Base-by-base conservation (phyloP, 2,329 filamentous ascomycete genomes). In the Didymosphaeria variabile region DNA sequence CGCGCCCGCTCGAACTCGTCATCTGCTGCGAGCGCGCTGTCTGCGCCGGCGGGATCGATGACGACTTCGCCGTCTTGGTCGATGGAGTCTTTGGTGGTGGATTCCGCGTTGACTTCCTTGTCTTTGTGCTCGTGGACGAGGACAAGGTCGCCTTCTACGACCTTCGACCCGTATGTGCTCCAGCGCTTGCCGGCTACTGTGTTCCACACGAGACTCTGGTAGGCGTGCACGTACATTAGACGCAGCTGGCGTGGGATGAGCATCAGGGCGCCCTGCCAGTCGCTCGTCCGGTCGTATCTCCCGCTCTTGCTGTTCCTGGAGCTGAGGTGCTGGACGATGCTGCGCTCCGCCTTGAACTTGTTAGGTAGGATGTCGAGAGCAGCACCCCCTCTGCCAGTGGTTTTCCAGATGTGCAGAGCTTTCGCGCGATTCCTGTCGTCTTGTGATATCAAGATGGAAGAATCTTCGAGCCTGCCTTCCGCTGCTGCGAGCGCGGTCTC, bases 191-290 rank as follows among this genome's bases (percentile, higher is more conserved):
- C 93, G 1, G 88, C 92, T 13, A 88, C 91, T 67, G 88, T 87
- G 80, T 99, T 99, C 94, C 94, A 99, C 9, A 99, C 89, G 40
- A 93, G 87, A 6, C 92, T 97, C 78, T 99, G 95, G 79, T 97
- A 98, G 5, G 95, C 94, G 77, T 99, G 95, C 17, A 97, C 90
- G 75, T 98, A 99, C 91, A 99, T 97, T 60, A 93, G 87, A 46
- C 93, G 88, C 70, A 98, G 83, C 52, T 91, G 92, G 19, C 94
- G 87, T 26, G 91, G 91, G 64, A 99, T 94, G 57, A 86, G 85
- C 73, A 90, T 86, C 55, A 99, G 79, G 0, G 95, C 93, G 26
- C 94, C 94, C 61, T 92, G 85, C 75, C 88, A 95, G 79, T 99
- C 94, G 46, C 85, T 85, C 42, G 80, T 79, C 23, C 84, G 83